Conservation (phyloP, 352 stramenopile species). For the Thraustochytrium sp. region DNA sequence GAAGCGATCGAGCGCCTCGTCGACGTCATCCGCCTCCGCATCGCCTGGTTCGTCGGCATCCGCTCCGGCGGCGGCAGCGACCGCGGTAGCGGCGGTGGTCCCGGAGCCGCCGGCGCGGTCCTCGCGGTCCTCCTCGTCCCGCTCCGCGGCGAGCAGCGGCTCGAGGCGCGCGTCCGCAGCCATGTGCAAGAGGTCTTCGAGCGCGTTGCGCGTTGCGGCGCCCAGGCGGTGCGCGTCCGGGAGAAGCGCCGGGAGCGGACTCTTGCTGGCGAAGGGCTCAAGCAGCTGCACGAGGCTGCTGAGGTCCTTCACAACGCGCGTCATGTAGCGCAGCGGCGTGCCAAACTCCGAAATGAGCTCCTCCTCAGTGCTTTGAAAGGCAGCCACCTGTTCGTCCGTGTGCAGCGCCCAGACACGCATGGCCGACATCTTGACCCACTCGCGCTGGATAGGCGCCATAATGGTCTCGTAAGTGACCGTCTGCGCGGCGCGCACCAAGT, state of each 20-base stretch:
- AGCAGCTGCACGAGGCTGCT: slow-evolving; percentile 27
- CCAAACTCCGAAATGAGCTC: slow-evolving; percentile 38
- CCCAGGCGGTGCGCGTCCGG: not conserved
- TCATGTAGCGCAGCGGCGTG: slow-evolving; percentile 16
- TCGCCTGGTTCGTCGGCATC: not conserved
- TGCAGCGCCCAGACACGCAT: slow-evolving; percentile 17
- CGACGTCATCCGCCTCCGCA: not conserved
- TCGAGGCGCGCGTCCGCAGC: not conserved
- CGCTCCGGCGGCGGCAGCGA: not conserved
- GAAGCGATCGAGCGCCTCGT: not conserved
- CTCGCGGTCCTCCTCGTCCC: not conserved
- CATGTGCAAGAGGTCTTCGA: not conserved
- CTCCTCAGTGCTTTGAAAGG: not conserved
- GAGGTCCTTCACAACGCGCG: slow-evolving; percentile 9
- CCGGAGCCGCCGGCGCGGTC: too few relatives aligned
- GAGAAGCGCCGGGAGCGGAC: not conserved
- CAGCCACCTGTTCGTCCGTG: not conserved
- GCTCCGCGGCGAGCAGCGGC: not conserved
- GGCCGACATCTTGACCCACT: not conserved
- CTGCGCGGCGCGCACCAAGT: not conserved
- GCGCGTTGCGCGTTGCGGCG: not conserved
- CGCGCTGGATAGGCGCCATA: not conserved
- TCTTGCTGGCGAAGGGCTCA: slow-evolving; percentile 25
- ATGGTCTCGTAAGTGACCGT: slow-evolving; percentile 1
- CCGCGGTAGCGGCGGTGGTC: too few relatives aligned